Evolutionary conservation across 805 yeast genomes (phyloP).

Genomic region (Spencermartinsiella europaea): DNA sequence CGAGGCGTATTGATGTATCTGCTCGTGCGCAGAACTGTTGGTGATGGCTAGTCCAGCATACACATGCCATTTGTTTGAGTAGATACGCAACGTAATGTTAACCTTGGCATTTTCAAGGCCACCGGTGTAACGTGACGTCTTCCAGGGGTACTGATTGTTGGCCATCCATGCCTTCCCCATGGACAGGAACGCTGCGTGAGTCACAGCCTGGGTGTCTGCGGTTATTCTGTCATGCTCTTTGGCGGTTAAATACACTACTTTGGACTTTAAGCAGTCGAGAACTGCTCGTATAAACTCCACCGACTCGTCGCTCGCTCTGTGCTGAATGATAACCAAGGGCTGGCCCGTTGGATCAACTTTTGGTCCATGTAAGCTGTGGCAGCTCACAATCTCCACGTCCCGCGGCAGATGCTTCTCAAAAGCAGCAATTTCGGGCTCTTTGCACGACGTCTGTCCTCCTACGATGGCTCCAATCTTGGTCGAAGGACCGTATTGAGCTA

Average conservation of each 20-base stretch:
- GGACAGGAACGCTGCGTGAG: constrained; percentile 93
- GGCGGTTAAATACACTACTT: constrained; percentile 72
- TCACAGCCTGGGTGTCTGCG: constrained; percentile 97
- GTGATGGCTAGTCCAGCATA: constrained; percentile 97
- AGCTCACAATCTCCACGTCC: constrained; percentile 77
- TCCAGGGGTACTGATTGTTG: constrained; percentile 84
- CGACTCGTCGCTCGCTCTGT: constrained; percentile 54
- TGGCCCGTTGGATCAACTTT: constrained; percentile 84
- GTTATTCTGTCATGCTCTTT: constrained; percentile 89
- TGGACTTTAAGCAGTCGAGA: constrained; percentile 70
- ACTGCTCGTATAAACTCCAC: constrained; percentile 58
- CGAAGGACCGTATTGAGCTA: constrained; percentile 69
- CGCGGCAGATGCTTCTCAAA: constrained; percentile 69
- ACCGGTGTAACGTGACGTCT: constrained; percentile 75
- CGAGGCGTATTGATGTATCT: constrained; percentile 81
- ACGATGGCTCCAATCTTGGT: constrained; percentile 84
- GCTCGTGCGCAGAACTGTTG: constrained; percentile 90
- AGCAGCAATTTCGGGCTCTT: constrained; percentile 82
- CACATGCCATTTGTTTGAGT: constrained; percentile 94
- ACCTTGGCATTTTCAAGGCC: constrained; percentile 95
- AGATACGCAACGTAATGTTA: constrained; percentile 86
- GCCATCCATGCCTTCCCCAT: constrained; percentile 97
- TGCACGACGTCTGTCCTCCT: constrained; percentile 98
- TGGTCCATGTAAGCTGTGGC: constrained; percentile 96
- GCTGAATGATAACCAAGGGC: constrained; percentile 82